phyloP scores from a whole-genome alignment of 73 alveolate genomes.

The Tetrahymena elliotti region DNA sequence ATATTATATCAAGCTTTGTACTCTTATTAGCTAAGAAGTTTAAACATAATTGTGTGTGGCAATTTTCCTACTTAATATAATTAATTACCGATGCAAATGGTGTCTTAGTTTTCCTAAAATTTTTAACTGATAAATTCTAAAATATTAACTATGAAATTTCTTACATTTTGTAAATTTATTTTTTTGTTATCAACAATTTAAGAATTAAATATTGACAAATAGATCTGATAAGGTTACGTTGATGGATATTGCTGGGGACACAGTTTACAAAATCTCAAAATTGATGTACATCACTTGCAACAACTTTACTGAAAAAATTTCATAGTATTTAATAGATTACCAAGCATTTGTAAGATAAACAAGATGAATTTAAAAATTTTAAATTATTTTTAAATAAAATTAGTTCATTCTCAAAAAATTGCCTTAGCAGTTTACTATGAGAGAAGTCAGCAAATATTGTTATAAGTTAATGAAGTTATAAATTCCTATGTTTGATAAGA shows the following conservation, averaged over 20 bases:
- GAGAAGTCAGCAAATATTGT: constrained; percentile 22
- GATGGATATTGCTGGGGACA: neutral
- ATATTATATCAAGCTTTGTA: constrained; percentile 47
- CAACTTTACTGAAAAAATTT: constrained; percentile 33
- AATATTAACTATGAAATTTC: constrained; percentile 14
- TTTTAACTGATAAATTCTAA: constrained; percentile 49
- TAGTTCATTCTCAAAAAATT: constrained; percentile 19
- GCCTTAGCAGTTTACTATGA: neutral
- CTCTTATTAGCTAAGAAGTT: constrained; percentile 43
- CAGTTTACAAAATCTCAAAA: constrained; percentile 14
- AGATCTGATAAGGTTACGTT: neutral
- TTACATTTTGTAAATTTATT: constrained; percentile 9
- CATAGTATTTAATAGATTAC: constrained; percentile 16
- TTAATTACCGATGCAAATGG: constrained; percentile 80
- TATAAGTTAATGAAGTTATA: constrained; percentile 13
- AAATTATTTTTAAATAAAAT: constrained; percentile 1
- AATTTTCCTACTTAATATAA: constrained; percentile 49
- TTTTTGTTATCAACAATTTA: neutral
- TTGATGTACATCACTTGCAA: constrained; percentile 32
- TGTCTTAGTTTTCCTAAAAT: constrained; percentile 58
- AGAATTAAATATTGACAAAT: neutral
- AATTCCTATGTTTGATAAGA: constrained; percentile 19
- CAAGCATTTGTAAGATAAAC: constrained; percentile 18
- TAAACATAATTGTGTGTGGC: constrained; percentile 49
- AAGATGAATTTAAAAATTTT: neutral